phyloP scores from a whole-genome alignment of 768 basidiomycete genomes.

The Pleurotus ostreatus region DNA sequence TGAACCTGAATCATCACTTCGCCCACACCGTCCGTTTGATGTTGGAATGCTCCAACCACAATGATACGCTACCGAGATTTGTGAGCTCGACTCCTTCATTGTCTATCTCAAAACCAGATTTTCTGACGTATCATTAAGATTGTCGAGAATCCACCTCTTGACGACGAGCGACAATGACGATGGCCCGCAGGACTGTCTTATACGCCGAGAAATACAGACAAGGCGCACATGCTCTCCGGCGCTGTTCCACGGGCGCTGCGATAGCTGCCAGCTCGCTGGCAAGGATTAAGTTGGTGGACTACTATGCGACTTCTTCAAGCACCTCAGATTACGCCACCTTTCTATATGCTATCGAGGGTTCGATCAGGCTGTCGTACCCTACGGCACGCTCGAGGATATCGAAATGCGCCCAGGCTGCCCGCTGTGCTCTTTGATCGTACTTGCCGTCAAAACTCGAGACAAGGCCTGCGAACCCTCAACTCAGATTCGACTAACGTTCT shows the following conservation, averaged over 20 bases:
- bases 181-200: too few species aligned
- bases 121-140: too few species aligned
- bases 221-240: too few species aligned
- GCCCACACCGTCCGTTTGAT: too few species aligned
- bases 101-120: too few species aligned
- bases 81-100: too few species aligned
- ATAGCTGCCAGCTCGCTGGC: neutral
- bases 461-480: neutral
- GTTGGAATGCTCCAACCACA: too few species aligned
- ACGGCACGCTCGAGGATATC: neutral
- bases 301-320: neutral
- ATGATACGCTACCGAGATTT: too few species aligned
- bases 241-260: neutral
- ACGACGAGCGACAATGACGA: too few species aligned
- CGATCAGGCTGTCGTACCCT: neutral
- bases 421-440: neutral
- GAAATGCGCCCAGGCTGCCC: neutral
- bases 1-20: too few species aligned
- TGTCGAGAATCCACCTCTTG: too few species aligned
- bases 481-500: neutral
- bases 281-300: neutral
- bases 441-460: neutral
- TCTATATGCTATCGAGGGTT: neutral
- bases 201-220: too few species aligned
- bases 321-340: constrained; percentile 1